These are phyloP conservation scores for Hemileccinum impolitum DNA, from an alignment of 768 basidiomycete genomes.

Conservation along the genomic window DNA sequence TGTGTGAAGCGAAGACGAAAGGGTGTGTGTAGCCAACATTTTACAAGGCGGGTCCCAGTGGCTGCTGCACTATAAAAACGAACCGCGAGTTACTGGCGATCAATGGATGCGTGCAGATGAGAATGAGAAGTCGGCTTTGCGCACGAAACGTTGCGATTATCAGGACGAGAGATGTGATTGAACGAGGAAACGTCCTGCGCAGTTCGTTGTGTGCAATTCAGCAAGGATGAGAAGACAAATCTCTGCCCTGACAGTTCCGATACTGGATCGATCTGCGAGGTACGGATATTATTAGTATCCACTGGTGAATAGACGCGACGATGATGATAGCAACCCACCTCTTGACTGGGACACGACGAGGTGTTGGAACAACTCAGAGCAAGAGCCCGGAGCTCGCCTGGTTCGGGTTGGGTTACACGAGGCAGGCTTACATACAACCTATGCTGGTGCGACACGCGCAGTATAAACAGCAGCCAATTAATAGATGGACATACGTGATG, in stretches of 20 bases:
- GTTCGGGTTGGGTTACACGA: conserved; percentile 28
- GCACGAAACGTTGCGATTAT: conserved; percentile 23
- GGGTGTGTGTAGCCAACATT: conserved; percentile 19
- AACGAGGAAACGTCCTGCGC: conserved; percentile 30
- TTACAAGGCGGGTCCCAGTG: conserved; percentile 2
- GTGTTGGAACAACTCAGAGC: conserved; percentile 22
- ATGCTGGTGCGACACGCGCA: conserved; percentile 11
- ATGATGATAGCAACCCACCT: conserved; percentile 23
- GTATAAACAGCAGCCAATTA: background rate
- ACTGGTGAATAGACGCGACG: background rate
- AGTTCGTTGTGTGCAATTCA: conserved; percentile 19
- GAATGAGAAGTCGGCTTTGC: conserved; percentile 4
- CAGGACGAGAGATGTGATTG: conserved; percentile 15
- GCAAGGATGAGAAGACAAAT: conserved; percentile 2
- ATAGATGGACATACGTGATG: conserved; percentile 13
- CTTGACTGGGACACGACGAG: conserved; percentile 20
- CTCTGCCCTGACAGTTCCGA: background rate
- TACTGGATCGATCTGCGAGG: background rate
- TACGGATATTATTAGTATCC: background rate
- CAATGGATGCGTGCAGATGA: conserved; percentile 8
- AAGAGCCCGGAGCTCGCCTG: conserved; percentile 21
- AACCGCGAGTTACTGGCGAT: conserved; percentile 7
- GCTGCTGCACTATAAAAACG: conserved; percentile 10
- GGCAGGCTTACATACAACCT: conserved; percentile 27
- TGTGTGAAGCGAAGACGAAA: conserved; percentile 1